Evolutionary conservation across 176 grass and related monocot genomes (phyloP).

Genomic region (Oryza meyeriana): DNA sequence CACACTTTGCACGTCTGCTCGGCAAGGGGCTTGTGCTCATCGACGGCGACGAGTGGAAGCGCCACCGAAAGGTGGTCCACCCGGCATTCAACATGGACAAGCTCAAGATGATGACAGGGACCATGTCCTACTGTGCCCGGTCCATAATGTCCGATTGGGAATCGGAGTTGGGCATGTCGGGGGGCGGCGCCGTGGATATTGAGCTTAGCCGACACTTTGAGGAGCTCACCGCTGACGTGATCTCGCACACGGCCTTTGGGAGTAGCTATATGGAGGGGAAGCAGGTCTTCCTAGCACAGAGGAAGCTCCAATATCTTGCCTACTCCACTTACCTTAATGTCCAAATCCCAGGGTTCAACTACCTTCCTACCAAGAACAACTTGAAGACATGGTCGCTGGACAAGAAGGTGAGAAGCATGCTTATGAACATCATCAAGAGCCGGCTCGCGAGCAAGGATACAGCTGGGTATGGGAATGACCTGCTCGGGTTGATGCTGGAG

Average conservation of each 20-base stretch:
- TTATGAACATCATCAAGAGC: conserved; percentile 17
- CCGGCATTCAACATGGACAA: conserved; percentile 64
- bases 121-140: conserved; percentile 39
- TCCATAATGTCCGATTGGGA: conserved; percentile 58
- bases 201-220: conserved; percentile 32
- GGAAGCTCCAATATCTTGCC: conserved; percentile 22
- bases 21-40: conserved; percentile 48
- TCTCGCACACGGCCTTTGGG: conserved; percentile 40
- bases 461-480: conserved; percentile 22
- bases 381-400: conserved; percentile 16
- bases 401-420: conserved; percentile 16
- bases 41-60: conserved; percentile 61
- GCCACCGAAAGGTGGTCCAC: conserved; percentile 57
- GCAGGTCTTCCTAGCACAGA: conserved; percentile 30
- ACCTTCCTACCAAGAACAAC: conserved; percentile 28
- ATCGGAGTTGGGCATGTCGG: neutral
- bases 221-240: conserved; percentile 39
- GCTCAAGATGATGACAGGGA: conserved; percentile 69
- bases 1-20: conserved; percentile 28
- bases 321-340: conserved; percentile 2
- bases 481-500: conserved; percentile 45
- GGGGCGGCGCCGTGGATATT: conserved; percentile 14
- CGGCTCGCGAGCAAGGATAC: neutral
- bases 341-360: conserved; percentile 21
- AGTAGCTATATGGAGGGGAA: conserved; percentile 33